Evolutionary conservation across 768 basidiomycete species (phyloP).

Genomic region (Amanita molliuscula): DNA sequence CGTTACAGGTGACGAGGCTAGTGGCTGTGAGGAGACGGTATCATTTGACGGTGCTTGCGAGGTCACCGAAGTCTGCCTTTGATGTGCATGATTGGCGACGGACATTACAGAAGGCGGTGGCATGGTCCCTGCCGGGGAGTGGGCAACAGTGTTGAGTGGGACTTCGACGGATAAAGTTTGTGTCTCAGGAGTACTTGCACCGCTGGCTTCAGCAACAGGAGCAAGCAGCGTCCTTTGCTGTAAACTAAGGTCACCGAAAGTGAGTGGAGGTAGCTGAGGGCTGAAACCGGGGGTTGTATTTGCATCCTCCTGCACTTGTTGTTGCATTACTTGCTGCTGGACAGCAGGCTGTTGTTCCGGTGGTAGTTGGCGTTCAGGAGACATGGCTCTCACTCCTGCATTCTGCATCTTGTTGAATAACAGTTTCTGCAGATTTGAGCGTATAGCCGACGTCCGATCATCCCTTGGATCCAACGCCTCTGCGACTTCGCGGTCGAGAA

Average conservation of each 20-base stretch:
- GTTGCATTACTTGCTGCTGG: slow-evolving; percentile 6
- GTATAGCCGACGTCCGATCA: slow-evolving; percentile 63
- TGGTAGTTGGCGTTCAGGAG: slow-evolving; percentile 2
- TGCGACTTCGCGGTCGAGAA: slow-evolving; percentile 78
- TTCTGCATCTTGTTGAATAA: slow-evolving; percentile 55
- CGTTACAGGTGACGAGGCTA: background rate
- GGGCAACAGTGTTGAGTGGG: background rate
- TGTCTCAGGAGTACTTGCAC: slow-evolving; percentile 17
- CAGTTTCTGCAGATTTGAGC: slow-evolving; percentile 51
- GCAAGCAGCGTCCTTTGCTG: slow-evolving; percentile 32
- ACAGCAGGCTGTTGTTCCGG: background rate
- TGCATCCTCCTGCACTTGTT: slow-evolving; percentile 3
- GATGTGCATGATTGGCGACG: background rate
- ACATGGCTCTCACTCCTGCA: slow-evolving; percentile 13
- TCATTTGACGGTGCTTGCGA: background rate
- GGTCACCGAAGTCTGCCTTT: background rate
- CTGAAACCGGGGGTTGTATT: slow-evolving; percentile 13
- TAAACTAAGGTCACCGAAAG: slow-evolving; percentile 24
- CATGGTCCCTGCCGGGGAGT: background rate
- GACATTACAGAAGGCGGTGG: background rate
- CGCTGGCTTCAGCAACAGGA: slow-evolving; percentile 55
- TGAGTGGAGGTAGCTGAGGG: slow-evolving; percentile 53
- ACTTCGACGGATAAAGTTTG: slow-evolving; percentile 15
- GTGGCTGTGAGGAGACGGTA: background rate
- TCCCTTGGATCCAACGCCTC: slow-evolving; percentile 70